Base-by-base conservation (phyloP, 2,329 filamentous ascomycete genomes). In the Magnaporthiopsis incrustans region DNA sequence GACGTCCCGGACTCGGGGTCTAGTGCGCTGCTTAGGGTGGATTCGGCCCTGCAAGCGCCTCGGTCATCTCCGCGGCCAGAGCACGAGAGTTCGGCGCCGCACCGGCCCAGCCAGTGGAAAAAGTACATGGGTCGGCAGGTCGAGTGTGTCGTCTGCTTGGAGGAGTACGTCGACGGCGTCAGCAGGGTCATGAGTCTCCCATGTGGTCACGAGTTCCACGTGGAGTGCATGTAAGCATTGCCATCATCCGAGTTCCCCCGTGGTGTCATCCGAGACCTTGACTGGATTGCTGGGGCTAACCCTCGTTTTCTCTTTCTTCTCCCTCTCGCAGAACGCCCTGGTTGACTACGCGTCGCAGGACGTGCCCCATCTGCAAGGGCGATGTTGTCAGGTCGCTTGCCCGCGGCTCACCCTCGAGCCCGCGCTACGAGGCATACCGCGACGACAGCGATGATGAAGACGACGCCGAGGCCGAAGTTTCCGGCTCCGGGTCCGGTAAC, bases 351-450 rank as follows among this genome's bases (percentile, higher is more conserved):
- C 88, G 94, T 61, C 89, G 95, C 67, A 89, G 95, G 67, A 99
- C 95, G n/a, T 99, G 95, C 71, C 95, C 95, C 0, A 98, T 99
- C 66, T 99, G 95, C 79, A 99, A 99, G 79, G 92, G 93, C 61
- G 95, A 99, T 73, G 95, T 99, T 50, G 94, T 99, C 22, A 80
- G 84, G 35, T 87, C 85, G 11, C 75, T 92, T 67, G 83, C 86
- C 25, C 81, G 79, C 38, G 80, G 81, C 12, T 77, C 79, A 18
- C 76, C 81, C 7, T 82, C 81, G 3, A 78, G 77, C 57, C 81
- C 82, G 22, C 77, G 80, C 38, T 84, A 85, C 65, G 82, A 84
- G 59, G 77, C 81, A 2, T 85, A 84, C 65, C 79, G 75, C n/a
- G 82, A 85, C 64, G 81, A 82, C 60, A 79, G 77, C 50, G 78